A percentile compares a stretch with the other conserved stretches of the same genome.
Conservation (phyloP, 805 yeast genomes). For the Cyberlindnera japonica region DNA sequence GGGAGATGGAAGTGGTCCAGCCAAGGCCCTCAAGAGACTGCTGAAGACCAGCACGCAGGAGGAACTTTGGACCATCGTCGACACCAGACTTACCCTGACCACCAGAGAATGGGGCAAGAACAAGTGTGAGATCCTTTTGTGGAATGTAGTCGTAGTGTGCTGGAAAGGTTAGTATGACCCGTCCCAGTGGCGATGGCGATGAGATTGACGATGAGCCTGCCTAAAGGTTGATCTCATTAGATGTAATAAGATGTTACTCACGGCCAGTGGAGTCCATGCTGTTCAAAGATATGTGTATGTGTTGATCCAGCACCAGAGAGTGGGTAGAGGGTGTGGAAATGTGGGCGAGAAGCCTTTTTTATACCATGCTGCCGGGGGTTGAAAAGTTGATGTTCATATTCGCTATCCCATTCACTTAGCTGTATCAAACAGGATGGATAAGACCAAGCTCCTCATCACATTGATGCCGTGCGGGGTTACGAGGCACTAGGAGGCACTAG, state of each 20-base stretch:
- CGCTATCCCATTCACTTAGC: conserved; percentile 30
- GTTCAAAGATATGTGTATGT: neutral
- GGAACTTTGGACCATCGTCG: conserved; percentile 85
- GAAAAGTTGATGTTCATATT: conserved; percentile 17
- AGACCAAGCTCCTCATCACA: neutral
- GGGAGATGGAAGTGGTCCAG: conserved; percentile 56
- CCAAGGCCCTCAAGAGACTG: conserved; percentile 62
- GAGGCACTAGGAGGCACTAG: no score
- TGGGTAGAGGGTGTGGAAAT: neutral
- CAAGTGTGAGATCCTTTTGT: conserved; percentile 56
- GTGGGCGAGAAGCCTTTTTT: conserved; percentile 7
- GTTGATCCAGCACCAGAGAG: neutral
- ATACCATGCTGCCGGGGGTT: conserved; percentile 1
- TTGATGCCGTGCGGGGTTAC: conserved; percentile 1
- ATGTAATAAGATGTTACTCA: conserved; percentile 2
- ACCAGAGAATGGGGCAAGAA: conserved; percentile 91
- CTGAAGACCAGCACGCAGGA: conserved; percentile 68
- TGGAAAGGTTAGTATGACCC: conserved; percentile 5
- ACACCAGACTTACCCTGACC: conserved; percentile 96
- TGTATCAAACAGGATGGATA: conserved; percentile 8
- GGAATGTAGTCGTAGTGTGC: conserved; percentile 51
- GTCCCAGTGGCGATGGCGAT: neutral
- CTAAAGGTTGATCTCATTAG: neutral
- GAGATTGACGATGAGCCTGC: neutral
- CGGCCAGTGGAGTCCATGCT: conserved; percentile 8